These are phyloP conservation scores for Neotropicomus parvogracilis DNA, from an alignment of 1,284 basidiomycete species.

Conservation along the genomic window DNA sequence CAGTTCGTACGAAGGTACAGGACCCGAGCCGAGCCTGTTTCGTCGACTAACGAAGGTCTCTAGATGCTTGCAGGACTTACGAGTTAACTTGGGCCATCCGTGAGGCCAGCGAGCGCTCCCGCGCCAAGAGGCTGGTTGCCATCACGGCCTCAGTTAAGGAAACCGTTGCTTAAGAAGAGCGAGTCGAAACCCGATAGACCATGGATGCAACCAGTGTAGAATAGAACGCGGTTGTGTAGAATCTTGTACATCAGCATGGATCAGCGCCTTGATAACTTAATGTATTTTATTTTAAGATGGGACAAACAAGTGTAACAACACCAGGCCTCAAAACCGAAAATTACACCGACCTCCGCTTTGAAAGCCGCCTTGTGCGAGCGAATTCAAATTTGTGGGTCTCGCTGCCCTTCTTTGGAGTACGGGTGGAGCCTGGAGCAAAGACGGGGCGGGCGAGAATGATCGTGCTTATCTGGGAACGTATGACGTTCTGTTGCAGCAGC, in stretches of 20 bases:
- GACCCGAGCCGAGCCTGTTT: background rate
- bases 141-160: slow-evolving; percentile 22
- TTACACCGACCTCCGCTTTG: too few relatives aligned
- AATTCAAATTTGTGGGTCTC: slow-evolving; percentile 45
- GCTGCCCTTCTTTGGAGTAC: slow-evolving; percentile 50
- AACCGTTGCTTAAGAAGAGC: slow-evolving; percentile 31
- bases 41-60: slow-evolving; percentile 18
- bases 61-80: slow-evolving; percentile 85
- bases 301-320: too few relatives aligned
- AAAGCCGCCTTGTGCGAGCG: too few relatives aligned
- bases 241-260: background rate
- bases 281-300: background rate
- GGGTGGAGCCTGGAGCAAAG: too few relatives aligned
- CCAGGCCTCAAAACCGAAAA: too few relatives aligned
- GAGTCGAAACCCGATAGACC: background rate
- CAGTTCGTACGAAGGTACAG: slow-evolving; percentile 69
- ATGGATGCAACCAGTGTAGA: background rate
- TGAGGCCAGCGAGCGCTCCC: slow-evolving; percentile 65
- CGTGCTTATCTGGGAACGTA: slow-evolving; percentile 59
- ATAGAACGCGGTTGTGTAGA: slow-evolving; percentile 4
- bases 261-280: background rate
- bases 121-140: slow-evolving; percentile 32
- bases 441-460: slow-evolving; percentile 61
- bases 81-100: slow-evolving; percentile 88
- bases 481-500: slow-evolving; percentile 55